Base-by-base conservation (phyloP, 2,329 filamentous ascomycete species). In the Clonostachys sp. region DNA sequence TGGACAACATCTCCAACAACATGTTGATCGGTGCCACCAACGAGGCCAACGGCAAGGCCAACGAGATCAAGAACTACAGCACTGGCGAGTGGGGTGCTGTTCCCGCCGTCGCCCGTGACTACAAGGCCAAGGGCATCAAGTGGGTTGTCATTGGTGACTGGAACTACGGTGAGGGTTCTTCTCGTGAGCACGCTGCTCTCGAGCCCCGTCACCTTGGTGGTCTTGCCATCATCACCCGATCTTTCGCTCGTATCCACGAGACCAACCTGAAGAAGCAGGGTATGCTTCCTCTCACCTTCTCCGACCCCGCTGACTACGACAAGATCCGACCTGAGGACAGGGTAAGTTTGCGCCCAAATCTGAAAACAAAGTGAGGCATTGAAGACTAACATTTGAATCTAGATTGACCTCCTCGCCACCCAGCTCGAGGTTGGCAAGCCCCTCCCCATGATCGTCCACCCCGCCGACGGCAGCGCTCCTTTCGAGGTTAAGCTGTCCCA, bases 231-330 rank as follows among this genome's bases (percentile, higher is more conserved):
- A 95, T 99, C 68, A 91, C 87, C 65, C 87, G 90, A 66, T 89
- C 83, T 55, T 99, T 99, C 68, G 94, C 94, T 64, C 94, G 94
- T 87, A 99, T 99, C 66, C 94, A 99, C 82, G 94, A 99, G 82
- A 99, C 94, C 79, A 99, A 99, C 84, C 76, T 99, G 78, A 99
- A 99, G 89, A 99, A 99, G 87, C 94, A 99, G 84, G 94, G 94
- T 75, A 96, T 99, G 92, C 88, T 99, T 75, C 94, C 94, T 63
- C 82, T 99, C 56, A 97, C 91, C 61, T 99, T 99, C 77, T 74
- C 83, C 49, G 85, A 97, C 67, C 92, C 92, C 48, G 92, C 87
- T 67, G 94, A 99, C 73, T 99, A 99, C 73, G 94, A 99, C 71
- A 95, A 89, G 83, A 91, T 99, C 71, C 83, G 87, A 67, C 88